Base-by-base conservation (phyloP, 805 yeast species). In the Monosporozyma servazzii region DNA sequence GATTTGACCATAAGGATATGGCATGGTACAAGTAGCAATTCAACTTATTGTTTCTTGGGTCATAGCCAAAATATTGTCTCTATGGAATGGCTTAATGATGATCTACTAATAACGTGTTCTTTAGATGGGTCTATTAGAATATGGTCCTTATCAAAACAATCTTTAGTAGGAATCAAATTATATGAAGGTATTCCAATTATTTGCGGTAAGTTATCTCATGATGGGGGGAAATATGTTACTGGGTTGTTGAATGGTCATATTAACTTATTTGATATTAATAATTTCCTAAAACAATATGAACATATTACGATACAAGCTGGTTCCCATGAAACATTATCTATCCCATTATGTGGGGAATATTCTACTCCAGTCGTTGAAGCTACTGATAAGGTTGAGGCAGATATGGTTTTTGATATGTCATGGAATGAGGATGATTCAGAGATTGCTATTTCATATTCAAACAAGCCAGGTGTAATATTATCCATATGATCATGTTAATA, bases 1-100 rank as follows among this genome's bases (percentile, higher is more conserved):
- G 96, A 90, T 63, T 76, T 78, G 51, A 71, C 77, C 0, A 74
- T 89, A 8, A 77, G 87, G 57, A 71, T 88, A 20, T 90, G 96
- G 96, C 78, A 75, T 59, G 84, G 88, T 37, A 75, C 76, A 27
- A 77, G 81, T 31, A 68, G 78, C 23, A 78, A 78, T 53, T 75
- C 80, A 29, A 68, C 75, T 36, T 75, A 75, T 51, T 67, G 76
- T 5, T 61, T 79, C 39, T 51, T 61, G 6, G 83, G 82, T 0
- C 88, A 84, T 62, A 71, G 79, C 1, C 77, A 81, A 51, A 80
- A 87, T 27, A 72, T 82, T 8, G 70, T 80, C 2, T 75, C 71
- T 18, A 71, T 82, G 7, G 61, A 72, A 46, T 81, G 95, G 95
- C 49, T 83, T 48, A 58, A 69, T 53, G 54, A 65, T 1, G 69